Conservation (phyloP, 2,329 filamentous ascomycete species). For the Aspergillus uvarum region DNA sequence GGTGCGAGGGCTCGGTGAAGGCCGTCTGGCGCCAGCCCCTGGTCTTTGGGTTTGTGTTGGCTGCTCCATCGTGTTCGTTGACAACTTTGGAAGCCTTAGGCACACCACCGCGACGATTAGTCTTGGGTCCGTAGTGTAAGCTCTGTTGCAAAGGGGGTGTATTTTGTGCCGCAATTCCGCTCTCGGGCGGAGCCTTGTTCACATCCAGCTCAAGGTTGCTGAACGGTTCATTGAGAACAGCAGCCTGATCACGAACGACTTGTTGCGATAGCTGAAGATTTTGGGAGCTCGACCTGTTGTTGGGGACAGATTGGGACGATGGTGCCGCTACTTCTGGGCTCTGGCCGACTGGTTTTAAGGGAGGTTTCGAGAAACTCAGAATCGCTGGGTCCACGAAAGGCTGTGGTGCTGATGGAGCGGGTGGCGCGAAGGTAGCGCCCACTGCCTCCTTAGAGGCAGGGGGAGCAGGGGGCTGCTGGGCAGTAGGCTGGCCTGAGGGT, state of each 20-base stretch:
- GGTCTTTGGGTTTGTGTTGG: conserved; percentile 47
- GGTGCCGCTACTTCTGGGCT: conserved; percentile 10
- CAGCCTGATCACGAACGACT: conserved; percentile 27
- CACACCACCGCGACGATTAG: conserved; percentile 48
- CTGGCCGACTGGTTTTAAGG: conserved; percentile 15
- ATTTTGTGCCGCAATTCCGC: conserved; percentile 13
- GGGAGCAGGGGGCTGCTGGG: conserved; percentile 20
- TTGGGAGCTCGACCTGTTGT: conserved; percentile 29
- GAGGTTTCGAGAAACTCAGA: conserved; percentile 59
- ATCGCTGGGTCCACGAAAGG: conserved; percentile 80
- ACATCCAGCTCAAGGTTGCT: conserved; percentile 40
- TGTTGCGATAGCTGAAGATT: conserved; percentile 16
- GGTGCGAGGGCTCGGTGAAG: conserved; percentile 56
- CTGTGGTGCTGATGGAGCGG: conserved; percentile 37
- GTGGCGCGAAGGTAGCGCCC: conserved; percentile 11
- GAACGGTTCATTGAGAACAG: conserved; percentile 48
- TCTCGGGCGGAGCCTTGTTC: conserved; percentile 15
- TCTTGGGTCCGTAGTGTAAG: conserved; percentile 32
- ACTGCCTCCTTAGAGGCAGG: conserved; percentile 14
- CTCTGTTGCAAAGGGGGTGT: conserved; percentile 23
- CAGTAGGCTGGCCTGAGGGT: conserved; percentile 16
- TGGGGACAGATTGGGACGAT: conserved; percentile 21
- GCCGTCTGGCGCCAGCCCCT: conserved; percentile 70
- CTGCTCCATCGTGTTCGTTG: conserved; percentile 34
- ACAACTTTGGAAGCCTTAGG: conserved; percentile 42